phyloP scores from a whole-genome alignment of 2,329 filamentous ascomycete genomes.

The Sporothrix schenckii region DNA sequence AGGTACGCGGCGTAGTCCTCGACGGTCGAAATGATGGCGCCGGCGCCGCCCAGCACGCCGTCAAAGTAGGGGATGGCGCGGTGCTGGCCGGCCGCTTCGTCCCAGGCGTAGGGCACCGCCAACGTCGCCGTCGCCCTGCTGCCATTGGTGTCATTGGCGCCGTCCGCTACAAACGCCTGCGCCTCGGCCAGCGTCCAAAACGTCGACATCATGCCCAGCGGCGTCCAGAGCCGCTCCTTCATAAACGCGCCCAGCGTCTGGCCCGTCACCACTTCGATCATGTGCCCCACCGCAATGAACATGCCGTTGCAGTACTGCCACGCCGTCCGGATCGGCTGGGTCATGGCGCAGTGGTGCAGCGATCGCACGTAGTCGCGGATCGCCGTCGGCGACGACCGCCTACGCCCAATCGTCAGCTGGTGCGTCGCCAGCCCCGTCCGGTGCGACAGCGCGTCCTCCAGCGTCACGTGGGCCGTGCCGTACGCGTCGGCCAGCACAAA shows the following conservation, averaged over 20 bases:
- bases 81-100: neutral
- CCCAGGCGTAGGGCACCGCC: neutral
- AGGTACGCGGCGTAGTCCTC: neutral
- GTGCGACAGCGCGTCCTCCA: neutral
- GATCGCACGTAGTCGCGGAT: neutral
- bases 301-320: slow-evolving; percentile 7
- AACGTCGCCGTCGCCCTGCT: neutral
- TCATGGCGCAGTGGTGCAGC: neutral
- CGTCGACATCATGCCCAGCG: neutral
- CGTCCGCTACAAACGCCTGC: neutral
- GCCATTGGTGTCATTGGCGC: neutral
- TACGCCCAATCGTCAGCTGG: neutral
- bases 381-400: no score
- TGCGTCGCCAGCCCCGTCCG: neutral
- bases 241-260: neutral
- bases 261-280: neutral
- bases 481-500: slow-evolving; percentile 8
- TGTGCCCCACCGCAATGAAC: neutral
- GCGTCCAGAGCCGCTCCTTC: neutral
- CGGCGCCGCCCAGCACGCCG: neutral
- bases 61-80: neutral
- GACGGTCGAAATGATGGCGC: neutral
- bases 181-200: neutral
- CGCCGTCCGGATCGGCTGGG: neutral
- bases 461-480: neutral